Evolutionary conservation across 371 early-diverging fungal genomes (phyloP).

Genomic region (Mortierella sp.): DNA sequence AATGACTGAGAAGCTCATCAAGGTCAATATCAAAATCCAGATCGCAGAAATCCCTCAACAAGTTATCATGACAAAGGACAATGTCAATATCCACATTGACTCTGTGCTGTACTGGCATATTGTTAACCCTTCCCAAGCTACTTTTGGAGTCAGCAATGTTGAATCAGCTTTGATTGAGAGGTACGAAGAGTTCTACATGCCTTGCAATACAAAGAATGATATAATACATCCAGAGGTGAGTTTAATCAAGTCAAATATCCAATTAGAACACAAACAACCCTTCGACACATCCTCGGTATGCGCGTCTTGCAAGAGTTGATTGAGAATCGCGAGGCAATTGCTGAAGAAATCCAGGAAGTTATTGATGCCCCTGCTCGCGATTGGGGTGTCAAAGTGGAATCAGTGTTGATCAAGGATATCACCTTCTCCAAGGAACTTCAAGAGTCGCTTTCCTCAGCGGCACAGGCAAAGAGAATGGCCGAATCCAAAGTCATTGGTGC

Average conservation of each 20-base stretch:
- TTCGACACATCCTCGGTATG: constrained; percentile 81
- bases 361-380: constrained; percentile 75
- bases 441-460: constrained; percentile 88
- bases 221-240: neutral
- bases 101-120: constrained; percentile 91
- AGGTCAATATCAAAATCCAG: constrained; percentile 63
- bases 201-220: neutral
- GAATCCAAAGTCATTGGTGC: constrained; percentile 93
- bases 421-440: constrained; percentile 82
- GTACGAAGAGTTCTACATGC: too few relatives aligned
- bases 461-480: constrained; percentile 90
- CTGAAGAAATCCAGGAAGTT: constrained; percentile 85
- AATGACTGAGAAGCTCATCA: constrained; percentile 74
- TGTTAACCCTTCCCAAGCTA: constrained; percentile 85
- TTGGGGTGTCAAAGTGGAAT: constrained; percentile 85
- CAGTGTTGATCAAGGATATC: constrained; percentile 91
- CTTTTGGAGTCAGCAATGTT: constrained; percentile 83
- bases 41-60: constrained; percentile 43
- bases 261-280: constrained; percentile 81
- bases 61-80: constrained; percentile 58
- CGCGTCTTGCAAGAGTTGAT: constrained; percentile 81
- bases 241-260: neutral
- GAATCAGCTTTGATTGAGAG: constrained; percentile 80
- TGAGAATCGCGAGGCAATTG: constrained; percentile 90
- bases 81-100: constrained; percentile 71